Evolutionary conservation across 176 grass and related monocot genomes (phyloP).

Genomic region (Zea luxurians): DNA sequence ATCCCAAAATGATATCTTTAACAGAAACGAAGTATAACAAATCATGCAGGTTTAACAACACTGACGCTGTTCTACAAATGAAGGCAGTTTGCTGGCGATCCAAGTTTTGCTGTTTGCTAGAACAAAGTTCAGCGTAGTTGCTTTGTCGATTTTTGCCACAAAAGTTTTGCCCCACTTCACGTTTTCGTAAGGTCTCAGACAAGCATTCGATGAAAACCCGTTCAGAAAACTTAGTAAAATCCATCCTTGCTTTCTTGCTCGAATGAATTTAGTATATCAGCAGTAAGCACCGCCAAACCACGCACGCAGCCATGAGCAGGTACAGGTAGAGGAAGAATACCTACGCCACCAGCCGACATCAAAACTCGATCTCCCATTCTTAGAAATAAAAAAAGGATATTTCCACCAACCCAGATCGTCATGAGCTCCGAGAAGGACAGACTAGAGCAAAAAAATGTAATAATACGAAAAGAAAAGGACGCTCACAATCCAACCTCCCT

Average conservation of each 20-base stretch:
- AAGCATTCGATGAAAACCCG: conserved; percentile 2
- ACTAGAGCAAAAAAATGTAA: not conserved
- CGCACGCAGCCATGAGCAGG: conserved; percentile 27
- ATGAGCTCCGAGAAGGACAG: conserved; percentile 22
- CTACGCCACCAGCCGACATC: conserved; percentile 18
- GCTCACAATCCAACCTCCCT: conserved; percentile 17
- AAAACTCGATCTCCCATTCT: conserved; percentile 33
- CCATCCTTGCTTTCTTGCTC: not conserved
- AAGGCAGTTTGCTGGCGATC: not conserved
- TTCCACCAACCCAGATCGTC: conserved; percentile 52
- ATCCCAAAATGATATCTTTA: not conserved
- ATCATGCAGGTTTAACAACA: not conserved
- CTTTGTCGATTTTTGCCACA: not conserved
- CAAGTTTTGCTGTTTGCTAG: not conserved
- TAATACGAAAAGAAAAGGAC: not conserved
- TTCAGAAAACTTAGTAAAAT: not conserved
- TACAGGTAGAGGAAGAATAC: not conserved
- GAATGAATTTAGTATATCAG: conserved; percentile 15
- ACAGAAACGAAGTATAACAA: conserved; percentile 7
- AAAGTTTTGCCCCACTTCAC: not conserved
- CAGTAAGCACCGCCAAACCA: conserved; percentile 29
- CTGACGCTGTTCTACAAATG: not conserved
- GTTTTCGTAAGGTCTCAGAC: not conserved
- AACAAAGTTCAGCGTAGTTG: not conserved
- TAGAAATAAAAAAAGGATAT: conserved; percentile 20